phyloP scores from a whole-genome alignment of 148 eudicot genomes.

The Mesembryanthemum crystallinum region DNA sequence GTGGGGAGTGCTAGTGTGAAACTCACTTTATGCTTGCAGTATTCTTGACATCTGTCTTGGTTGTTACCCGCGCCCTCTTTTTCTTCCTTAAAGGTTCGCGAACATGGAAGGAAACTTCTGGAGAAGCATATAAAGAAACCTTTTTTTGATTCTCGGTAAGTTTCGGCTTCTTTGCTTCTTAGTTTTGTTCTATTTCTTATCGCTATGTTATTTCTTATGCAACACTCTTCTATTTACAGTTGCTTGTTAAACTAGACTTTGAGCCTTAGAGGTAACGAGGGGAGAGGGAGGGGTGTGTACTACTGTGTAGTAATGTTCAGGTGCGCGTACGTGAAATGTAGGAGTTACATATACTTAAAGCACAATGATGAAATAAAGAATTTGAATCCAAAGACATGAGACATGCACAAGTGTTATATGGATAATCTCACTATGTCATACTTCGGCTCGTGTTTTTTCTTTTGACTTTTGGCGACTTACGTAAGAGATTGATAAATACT shows the following conservation, averaged over 20 bases:
- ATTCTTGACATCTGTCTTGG: neutral
- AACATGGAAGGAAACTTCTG: slow-evolving; percentile 89
- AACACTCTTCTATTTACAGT: neutral
- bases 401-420: no score
- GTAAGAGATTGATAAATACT: neutral
- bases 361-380: no score
- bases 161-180: slow-evolving; percentile 10
- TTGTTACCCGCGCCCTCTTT: slow-evolving; percentile 8
- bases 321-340: no score
- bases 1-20: no score
- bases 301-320: no score
- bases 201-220: neutral
- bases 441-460: neutral
- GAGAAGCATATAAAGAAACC: slow-evolving; percentile 89
- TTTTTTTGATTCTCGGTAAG: slow-evolving; percentile 78
- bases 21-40: neutral
- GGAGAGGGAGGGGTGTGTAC: neutral
- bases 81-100: slow-evolving; percentile 57
- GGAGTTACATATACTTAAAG: no score
- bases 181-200: neutral
- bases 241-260: neutral
- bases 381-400: no score
- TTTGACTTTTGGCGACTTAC: neutral
- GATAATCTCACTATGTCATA: neutral
- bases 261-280: neutral